A percentile compares a stretch with the other conserved stretches of the same genome.
phyloP scores from a whole-genome alignment of 441 rosid genomes.

The Metrosideros polymorpha region DNA sequence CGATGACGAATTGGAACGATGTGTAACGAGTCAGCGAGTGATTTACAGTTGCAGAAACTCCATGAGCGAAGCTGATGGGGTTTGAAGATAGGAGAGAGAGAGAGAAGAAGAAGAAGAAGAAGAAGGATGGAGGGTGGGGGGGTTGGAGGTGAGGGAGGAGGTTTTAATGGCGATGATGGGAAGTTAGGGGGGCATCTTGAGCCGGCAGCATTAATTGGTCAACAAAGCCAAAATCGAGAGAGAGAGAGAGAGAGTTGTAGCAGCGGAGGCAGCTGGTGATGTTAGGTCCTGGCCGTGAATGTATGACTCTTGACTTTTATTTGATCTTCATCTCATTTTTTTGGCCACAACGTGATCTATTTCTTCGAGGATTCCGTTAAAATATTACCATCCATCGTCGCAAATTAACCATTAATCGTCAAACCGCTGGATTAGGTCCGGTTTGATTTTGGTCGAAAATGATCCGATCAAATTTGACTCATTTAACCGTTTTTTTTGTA shows the following conservation, averaged over 20 bases:
- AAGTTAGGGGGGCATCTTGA: background rate
- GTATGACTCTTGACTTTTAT: background rate
- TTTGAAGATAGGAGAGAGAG: no score
- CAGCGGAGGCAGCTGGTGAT: background rate
- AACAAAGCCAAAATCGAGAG: background rate
- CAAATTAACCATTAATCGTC: no score
- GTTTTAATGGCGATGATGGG: background rate
- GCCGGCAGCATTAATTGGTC: background rate
- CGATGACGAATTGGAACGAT: background rate
- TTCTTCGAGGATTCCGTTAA: background rate
- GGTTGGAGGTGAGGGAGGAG: background rate
- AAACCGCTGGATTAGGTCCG: no score
- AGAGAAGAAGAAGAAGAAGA: no score
- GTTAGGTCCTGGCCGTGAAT: constrained; percentile 1
- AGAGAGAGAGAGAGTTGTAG: background rate
- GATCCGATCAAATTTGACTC: no score
- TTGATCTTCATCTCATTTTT: background rate
- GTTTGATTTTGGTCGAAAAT: no score
- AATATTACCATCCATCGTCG: background rate
- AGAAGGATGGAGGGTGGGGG: background rate
- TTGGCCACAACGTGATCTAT: background rate
- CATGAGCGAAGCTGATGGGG: background rate
- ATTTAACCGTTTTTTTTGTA: no score
- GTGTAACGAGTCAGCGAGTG: background rate
- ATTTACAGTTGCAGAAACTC: background rate